Evolutionary conservation across 495 filamentous ascomycete genomes (phyloP).

Genomic region (Penicillium canescens): DNA sequence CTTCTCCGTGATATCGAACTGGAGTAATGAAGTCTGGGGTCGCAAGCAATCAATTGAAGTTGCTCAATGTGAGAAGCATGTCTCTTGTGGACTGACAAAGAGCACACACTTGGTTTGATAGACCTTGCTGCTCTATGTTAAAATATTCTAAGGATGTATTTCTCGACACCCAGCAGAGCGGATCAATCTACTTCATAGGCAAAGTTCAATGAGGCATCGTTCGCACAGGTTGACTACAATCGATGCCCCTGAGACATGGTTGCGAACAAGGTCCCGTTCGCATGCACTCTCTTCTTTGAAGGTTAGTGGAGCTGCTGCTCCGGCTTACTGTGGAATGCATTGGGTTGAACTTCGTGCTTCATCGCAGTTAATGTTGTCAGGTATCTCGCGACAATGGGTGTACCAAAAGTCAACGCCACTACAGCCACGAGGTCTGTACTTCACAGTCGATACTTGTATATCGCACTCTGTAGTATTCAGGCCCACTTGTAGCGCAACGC

Average conservation of each 20-base stretch:
- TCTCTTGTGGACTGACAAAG: too few relatives aligned
- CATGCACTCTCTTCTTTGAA: constrained; percentile 6
- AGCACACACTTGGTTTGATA: too few relatives aligned
- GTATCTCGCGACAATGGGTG: constrained; percentile 5
- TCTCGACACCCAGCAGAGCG: too few relatives aligned
- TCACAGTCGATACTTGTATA: not conserved
- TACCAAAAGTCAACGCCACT: not conserved
- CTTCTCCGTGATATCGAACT: too few relatives aligned
- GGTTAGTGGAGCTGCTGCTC: constrained; percentile 4
- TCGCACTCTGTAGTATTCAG: too few relatives aligned
- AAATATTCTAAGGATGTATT: too few relatives aligned
- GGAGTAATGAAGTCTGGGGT: too few relatives aligned
- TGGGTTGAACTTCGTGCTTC: constrained; percentile 18
- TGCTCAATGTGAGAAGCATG: too few relatives aligned
- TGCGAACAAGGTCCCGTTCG: constrained; percentile 9
- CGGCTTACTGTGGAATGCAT: constrained; percentile 15
- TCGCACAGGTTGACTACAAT: constrained; percentile 24
- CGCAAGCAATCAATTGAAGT: too few relatives aligned
- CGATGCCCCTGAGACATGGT: constrained; percentile 2
- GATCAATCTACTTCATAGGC: too few relatives aligned
- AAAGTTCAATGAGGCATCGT: constrained; percentile 8
- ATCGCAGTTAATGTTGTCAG: constrained; percentile 12
- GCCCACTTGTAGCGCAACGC: too few relatives aligned
- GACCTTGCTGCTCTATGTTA: too few relatives aligned
- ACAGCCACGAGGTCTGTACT: constrained; percentile 6